phyloP scores from a whole-genome alignment of 371 early-diverging fungal species.

The Conidiobolus incongruus region DNA sequence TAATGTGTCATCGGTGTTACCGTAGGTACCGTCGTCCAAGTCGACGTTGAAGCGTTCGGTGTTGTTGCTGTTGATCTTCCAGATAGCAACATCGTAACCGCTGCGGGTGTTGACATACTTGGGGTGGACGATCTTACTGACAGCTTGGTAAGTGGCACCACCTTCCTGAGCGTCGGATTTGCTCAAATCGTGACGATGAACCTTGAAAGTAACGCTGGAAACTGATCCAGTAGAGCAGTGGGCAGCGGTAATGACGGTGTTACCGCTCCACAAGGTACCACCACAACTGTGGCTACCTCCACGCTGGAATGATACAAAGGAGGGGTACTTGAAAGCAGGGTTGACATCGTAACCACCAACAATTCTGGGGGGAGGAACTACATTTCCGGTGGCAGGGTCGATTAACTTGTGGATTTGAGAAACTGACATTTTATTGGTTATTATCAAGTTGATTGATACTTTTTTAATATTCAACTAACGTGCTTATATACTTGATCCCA shows the following conservation, averaged over 20 bases:
- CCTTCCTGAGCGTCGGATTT: background rate
- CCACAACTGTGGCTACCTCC: background rate
- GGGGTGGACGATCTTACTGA: background rate
- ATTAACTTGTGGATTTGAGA: no score
- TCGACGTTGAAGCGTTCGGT: no score
- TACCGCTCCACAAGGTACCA: background rate
- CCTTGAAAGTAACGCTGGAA: background rate
- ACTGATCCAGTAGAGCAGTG: background rate
- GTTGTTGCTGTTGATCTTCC: background rate
- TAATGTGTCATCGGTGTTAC: background rate
- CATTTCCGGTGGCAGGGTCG: no score
- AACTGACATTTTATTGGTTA: no score
- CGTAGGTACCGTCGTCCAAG: background rate
- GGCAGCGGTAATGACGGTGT: background rate
- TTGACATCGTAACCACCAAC: conserved; percentile 1
- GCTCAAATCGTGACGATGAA: conserved; percentile 1
- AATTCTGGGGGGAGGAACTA: no score
- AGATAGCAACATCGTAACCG: background rate
- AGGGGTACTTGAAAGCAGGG: conserved; percentile 2
- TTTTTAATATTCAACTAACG: no score
- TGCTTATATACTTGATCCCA: no score
- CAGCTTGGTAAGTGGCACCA: background rate
- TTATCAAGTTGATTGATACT: no score
- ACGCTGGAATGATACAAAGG: background rate
- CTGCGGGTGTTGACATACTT: background rate